These are phyloP conservation scores for Heliamphora pulchella DNA, from an alignment of 179 eudicot species.

Conservation along the genomic window DNA sequence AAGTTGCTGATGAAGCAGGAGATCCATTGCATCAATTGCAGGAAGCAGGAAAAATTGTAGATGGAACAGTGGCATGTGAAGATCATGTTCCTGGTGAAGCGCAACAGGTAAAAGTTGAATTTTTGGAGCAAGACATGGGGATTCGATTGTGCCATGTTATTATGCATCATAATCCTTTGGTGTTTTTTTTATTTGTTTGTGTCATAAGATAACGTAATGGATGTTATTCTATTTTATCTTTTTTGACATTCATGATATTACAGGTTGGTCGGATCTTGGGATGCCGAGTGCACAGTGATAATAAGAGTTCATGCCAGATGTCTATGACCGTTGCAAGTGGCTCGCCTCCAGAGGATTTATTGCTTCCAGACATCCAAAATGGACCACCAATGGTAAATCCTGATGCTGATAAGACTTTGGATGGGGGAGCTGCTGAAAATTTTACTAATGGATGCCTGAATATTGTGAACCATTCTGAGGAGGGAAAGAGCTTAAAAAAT, in stretches of 20 bases:
- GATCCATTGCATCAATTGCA: slow-evolving; percentile 23
- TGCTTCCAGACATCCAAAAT: slow-evolving; percentile 24
- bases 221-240: background rate
- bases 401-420: slow-evolving; percentile 24
- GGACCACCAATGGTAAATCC: slow-evolving; percentile 27
- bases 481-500: slow-evolving; percentile 17
- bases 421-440: slow-evolving; percentile 29
- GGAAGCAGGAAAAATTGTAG: slow-evolving; percentile 26
- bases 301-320: slow-evolving; percentile 21
- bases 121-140: background rate
- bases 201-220: background rate
- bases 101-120: slow-evolving; percentile 43
- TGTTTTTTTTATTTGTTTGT: background rate
- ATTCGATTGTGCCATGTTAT: slow-evolving; percentile 5
- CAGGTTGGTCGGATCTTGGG: slow-evolving; percentile 92
- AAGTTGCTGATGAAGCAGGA: slow-evolving; percentile 24
- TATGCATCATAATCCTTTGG: too few species aligned
- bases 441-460: slow-evolving; percentile 22
- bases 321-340: slow-evolving; percentile 25
- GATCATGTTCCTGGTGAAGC: slow-evolving; percentile 28
- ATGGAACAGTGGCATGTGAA: slow-evolving; percentile 22
- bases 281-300: slow-evolving; percentile 54
- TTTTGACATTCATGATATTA: slow-evolving; percentile 18
- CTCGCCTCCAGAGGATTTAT: slow-evolving; percentile 24
- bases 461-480: slow-evolving; percentile 21